Evolutionary conservation across 768 basidiomycete genomes (phyloP).

Genomic region (Cystofilobasidium ferigula): DNA sequence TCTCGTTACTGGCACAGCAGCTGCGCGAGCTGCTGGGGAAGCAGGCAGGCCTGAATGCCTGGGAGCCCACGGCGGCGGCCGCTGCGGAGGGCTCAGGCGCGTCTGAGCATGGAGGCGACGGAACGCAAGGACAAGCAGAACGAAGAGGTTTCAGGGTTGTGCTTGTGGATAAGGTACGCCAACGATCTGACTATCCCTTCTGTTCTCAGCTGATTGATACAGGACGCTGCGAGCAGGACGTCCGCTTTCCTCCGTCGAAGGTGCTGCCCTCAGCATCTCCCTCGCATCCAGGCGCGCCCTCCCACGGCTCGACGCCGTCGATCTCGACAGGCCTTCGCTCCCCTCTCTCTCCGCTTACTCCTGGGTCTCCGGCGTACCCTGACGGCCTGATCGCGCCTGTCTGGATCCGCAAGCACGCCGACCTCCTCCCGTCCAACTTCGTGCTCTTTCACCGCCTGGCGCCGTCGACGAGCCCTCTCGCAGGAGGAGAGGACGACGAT

Average conservation of each 20-base stretch:
- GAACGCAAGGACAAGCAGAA: slow-evolving; percentile 34
- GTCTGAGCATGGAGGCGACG: slow-evolving; percentile 28
- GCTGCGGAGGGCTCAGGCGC: slow-evolving; percentile 7
- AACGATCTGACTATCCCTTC: not conserved
- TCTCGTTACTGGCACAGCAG: slow-evolving; percentile 49
- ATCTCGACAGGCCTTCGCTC: slow-evolving; percentile 51
- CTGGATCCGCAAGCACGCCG: slow-evolving; percentile 93
- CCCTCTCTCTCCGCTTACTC: slow-evolving; percentile 82
- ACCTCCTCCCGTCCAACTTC: slow-evolving; percentile 83
- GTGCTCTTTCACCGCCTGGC: slow-evolving; percentile 78
- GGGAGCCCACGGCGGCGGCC: slow-evolving; percentile 29
- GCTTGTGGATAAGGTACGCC: slow-evolving; percentile 61
- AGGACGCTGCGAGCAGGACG: slow-evolving; percentile 47
- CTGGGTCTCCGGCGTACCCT: slow-evolving; percentile 77
- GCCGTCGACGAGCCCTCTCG: slow-evolving; percentile 50
- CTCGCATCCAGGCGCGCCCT: slow-evolving; percentile 8
- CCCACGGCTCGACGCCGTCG: slow-evolving; percentile 34
- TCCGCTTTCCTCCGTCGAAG: slow-evolving; percentile 81
- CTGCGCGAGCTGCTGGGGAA: slow-evolving; percentile 57
- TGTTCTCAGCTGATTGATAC: no score
- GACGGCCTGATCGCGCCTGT: slow-evolving; percentile 95
- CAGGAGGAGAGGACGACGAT: slow-evolving; percentile 60
- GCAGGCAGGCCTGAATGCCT: slow-evolving; percentile 30
- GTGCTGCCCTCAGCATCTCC: slow-evolving; percentile 44
- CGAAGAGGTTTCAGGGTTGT: slow-evolving; percentile 82